Evolutionary conservation across 2,329 filamentous ascomycete species (phyloP), one percentile per base, ranked within the genome.

Genomic region (Calonectria pteridis): DNA sequence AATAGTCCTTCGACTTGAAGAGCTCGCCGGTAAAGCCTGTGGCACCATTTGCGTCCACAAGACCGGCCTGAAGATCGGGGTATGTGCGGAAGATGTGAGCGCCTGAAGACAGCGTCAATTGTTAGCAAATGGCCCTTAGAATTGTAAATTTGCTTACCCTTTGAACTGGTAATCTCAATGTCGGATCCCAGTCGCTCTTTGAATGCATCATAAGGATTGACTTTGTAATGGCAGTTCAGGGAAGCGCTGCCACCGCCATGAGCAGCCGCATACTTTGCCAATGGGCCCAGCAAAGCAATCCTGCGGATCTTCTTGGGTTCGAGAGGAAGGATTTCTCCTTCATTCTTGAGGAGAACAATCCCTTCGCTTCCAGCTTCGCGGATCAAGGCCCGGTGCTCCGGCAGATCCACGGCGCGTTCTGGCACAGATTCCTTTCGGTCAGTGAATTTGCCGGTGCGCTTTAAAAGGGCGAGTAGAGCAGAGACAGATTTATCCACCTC

Each of bases 181-280:
- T 71, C 58, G 29, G 65, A 69, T 9, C 73, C 69, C n/a, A 73
- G 28, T 31, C 63, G 68, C 58, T 78, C 75, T 6, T 43, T 71
- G 11, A 81, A 68, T 11, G 78, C 80, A 6, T 83, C 79, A 43
- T 74, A 80, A 26, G 82, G 73, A 3, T 77, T 80, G 23, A 82
- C 75, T 20, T 77, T 75, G 55, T 82, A 82, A 73, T 83, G 79
- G 31, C 77, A 74, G 35, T 77, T 77, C 33, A 83, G 67, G 1
- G 75, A 77, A 3, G 82, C 80, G 50, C 81, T 82, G 4, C 82
- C 82, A 20, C 81, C 80, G 4, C 82, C 82, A 3, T 79, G 78
- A 20, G 81, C 79, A 1, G 80, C 55, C 1, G 82, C 79, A 62
- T 29, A 75, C 59, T 81, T 81, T 62, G 80, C 75, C 35, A 82